Evolutionary conservation across 257 asterid genomes (phyloP).

Genomic region (Eucommia ulmoides): DNA sequence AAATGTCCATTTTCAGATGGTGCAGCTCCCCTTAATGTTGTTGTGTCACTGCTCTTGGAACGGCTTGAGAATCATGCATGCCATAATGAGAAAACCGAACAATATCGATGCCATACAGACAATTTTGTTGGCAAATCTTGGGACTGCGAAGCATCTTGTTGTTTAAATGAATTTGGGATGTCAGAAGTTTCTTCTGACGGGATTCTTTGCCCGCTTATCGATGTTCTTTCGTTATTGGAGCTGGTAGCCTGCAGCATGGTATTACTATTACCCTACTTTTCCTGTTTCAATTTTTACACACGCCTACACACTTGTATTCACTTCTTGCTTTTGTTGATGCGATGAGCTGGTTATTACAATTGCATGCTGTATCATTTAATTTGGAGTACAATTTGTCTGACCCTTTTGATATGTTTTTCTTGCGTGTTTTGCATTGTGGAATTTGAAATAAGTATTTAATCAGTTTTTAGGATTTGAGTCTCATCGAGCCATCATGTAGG

Average conservation of each 20-base stretch:
- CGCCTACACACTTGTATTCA: too few species aligned
- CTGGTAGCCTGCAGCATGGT: constrained; percentile 64
- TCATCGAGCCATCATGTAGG: too few species aligned
- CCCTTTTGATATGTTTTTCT: too few species aligned
- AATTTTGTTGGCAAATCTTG: neutral
- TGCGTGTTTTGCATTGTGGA: too few species aligned
- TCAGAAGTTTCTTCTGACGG: constrained; percentile 15
- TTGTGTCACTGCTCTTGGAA: constrained; percentile 43
- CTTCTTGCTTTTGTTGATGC: too few species aligned
- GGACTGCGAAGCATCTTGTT: neutral
- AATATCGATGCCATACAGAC: constrained; percentile 17
- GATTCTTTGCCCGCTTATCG: constrained; percentile 22
- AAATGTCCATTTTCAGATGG: constrained; percentile 62
- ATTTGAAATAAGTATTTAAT: too few species aligned
- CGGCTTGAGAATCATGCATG: constrained; percentile 35
- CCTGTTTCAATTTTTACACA: neutral
- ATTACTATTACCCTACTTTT: constrained; percentile 12
- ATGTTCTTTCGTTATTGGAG: constrained; percentile 68
- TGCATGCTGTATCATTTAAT: too few species aligned
- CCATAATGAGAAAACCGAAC: constrained; percentile 17
- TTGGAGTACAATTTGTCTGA: too few species aligned
- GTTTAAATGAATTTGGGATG: neutral
- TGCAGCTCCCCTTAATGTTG: constrained; percentile 39
- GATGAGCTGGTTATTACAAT: too few species aligned
- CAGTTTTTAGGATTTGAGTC: too few species aligned